These are phyloP conservation scores for Fusarium denticulatum DNA, from an alignment of 2,329 filamentous ascomycete genomes.

Conservation along the genomic window DNA sequence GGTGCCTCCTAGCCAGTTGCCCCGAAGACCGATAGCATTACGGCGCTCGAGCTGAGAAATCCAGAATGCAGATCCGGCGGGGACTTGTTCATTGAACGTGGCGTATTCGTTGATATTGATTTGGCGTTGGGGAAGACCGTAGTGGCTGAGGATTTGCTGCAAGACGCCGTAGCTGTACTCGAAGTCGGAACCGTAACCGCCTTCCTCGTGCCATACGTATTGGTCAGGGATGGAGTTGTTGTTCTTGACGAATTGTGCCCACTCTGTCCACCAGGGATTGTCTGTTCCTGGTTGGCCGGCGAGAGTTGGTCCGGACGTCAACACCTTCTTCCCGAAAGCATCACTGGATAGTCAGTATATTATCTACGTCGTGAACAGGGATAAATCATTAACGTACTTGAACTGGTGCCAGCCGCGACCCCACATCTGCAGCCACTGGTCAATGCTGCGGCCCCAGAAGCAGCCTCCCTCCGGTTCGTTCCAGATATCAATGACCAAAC, in stretches of 20 bases:
- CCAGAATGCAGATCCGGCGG: background rate
- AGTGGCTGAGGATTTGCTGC: background rate
- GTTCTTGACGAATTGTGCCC: background rate
- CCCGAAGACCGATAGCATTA: background rate
- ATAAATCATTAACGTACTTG: background rate
- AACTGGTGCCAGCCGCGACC: background rate
- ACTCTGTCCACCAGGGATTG: background rate
- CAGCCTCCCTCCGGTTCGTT: background rate
- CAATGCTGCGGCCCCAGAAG: background rate
- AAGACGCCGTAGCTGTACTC: background rate
- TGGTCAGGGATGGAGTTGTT: background rate
- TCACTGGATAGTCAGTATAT: background rate
- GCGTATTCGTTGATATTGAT: background rate
- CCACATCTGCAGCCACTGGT: background rate
- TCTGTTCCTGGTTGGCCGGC: background rate
- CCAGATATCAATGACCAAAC: background rate
- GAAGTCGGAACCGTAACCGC: background rate
- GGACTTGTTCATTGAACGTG: background rate
- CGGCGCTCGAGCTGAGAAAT: background rate
- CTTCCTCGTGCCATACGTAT: background rate
- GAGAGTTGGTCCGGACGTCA: background rate
- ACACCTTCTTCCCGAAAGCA: background rate
- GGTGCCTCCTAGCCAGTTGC: background rate
- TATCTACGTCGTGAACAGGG: too few relatives aligned
- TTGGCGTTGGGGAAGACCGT: background rate